These are phyloP conservation scores for Meripilus lineatus DNA, from an alignment of 1,284 basidiomycete genomes.

Conservation along the genomic window DNA sequence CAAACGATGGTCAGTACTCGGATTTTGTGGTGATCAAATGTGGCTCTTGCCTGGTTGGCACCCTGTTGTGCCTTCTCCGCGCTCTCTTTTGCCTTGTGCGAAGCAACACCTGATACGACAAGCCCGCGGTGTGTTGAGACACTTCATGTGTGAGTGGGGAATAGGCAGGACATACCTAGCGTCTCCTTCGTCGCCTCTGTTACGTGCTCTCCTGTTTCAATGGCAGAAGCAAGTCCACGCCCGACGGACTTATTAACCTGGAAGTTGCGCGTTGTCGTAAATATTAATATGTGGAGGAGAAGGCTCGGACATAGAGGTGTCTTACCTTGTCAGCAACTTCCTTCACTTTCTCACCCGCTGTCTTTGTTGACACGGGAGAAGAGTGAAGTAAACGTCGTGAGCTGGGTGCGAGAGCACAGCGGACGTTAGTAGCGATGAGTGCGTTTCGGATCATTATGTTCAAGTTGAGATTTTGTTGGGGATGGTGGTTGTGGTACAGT, in stretches of 20 bases:
- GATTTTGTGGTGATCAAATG: not conserved
- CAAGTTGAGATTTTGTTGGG: no score
- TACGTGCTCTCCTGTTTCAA: slow-evolving; percentile 58
- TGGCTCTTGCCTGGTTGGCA: slow-evolving; percentile 37
- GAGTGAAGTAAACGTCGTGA: slow-evolving; percentile 19
- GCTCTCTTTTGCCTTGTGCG: slow-evolving; percentile 32
- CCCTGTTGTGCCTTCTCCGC: slow-evolving; percentile 33
- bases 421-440: not conserved
- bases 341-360: slow-evolving; percentile 57
- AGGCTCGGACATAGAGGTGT: no score
- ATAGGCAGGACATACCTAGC: slow-evolving; percentile 35
- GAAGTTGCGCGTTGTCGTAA: not conserved
- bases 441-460: slow-evolving; percentile 5
- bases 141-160: not conserved
- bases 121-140: no score
- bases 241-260: slow-evolving; percentile 64
- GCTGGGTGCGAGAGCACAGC: slow-evolving; percentile 3
- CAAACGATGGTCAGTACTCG: not conserved
- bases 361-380: slow-evolving; percentile 42
- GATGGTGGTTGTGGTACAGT: not conserved
- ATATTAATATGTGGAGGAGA: no score
- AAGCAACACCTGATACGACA: slow-evolving; percentile 19
- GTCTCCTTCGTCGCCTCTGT: slow-evolving; percentile 52
- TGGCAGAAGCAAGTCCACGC: slow-evolving; percentile 52
- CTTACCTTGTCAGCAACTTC: slow-evolving; percentile 55